Base-by-base conservation (phyloP, 2,329 filamentous ascomycete genomes). In the Aspergillus aculeatinus region DNA sequence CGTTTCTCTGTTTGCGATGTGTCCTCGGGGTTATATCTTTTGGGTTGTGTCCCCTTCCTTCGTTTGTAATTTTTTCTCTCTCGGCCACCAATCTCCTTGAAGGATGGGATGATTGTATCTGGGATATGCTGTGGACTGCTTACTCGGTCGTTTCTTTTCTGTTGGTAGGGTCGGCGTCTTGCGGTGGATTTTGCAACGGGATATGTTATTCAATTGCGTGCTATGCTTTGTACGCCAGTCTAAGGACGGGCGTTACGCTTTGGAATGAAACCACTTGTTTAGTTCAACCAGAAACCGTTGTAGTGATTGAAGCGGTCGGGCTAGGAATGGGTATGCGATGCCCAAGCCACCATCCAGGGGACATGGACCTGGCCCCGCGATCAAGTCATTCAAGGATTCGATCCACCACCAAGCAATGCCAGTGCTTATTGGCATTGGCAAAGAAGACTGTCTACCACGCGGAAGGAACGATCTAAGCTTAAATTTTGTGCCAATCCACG, bases 81-180 rank as follows among this genome's bases (percentile, higher is more conserved):
- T 62, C 59, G 51, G 51, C 51, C 51, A 53, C 51, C 12, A 12
- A 55, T 58, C 55, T 66, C 65, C 61, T 58, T 48, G 63, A 57
- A 58, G 58, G 59, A 55, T 65, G 57, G 48, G 61, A 48, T 65
- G 58, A 59, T 52, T 65, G 52, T 55, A 67, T 64, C 57, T 68
- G 69, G 70, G 67, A 67, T 70, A 65, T 65, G 61, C 63, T 59
- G 53, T 47, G 53, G 53, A 55, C 60, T 58, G 60, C 58, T 67
- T 58, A 60, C 60, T 60, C 59, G 57, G 60, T 59, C 54, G 55
- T 69, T 67, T 62, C 3, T 62, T 60, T 59, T 61, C 63, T 66
- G 65, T 74, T 59, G 69, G 68, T 65, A 67, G 63, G 70, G 69
- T 67, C 71, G 73, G 72, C 73, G 73, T 76, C 69, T 57, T 71